phyloP scores from a whole-genome alignment of 371 early-diverging fungal genomes.

The Syncephalastrum sp. region DNA sequence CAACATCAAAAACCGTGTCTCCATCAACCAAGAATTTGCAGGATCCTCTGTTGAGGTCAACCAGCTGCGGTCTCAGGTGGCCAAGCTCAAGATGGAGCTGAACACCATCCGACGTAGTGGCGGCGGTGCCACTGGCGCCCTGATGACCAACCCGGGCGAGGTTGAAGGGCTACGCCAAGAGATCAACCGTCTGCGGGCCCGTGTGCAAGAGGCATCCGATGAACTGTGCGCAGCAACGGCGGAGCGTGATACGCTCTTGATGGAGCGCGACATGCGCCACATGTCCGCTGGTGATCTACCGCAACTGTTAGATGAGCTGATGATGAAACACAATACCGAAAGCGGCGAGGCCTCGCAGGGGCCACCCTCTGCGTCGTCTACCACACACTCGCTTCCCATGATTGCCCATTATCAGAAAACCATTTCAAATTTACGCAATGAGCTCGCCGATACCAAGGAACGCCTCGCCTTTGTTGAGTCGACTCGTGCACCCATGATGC shows the following conservation, averaged over 20 bases:
- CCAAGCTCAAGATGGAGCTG: conserved; percentile 63
- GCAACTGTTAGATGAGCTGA: neutral
- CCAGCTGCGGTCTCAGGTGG: conserved; percentile 65
- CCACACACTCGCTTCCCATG: conserved; percentile 5
- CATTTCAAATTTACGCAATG: conserved; percentile 47
- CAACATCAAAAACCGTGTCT: conserved; percentile 80
- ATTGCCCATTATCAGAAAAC: conserved; percentile 53
- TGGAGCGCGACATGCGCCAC: conserved; percentile 32
- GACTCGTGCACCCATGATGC: conserved; percentile 17
- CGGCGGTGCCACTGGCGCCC: neutral
- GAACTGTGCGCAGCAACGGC: conserved; percentile 51
- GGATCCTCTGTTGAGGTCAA: conserved; percentile 61
- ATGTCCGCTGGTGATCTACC: conserved; percentile 9
- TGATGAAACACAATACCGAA: neutral
- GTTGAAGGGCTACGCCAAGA: conserved; percentile 43
- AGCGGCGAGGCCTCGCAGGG: neutral
- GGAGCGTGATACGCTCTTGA: conserved; percentile 55
- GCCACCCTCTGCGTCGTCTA: conserved; percentile 3
- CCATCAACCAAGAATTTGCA: conserved; percentile 44
- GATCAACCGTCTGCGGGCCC: conserved; percentile 46
- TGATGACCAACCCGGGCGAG: conserved; percentile 18
- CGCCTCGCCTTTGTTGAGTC: conserved; percentile 27
- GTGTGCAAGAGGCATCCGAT: conserved; percentile 40
- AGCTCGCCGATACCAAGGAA: conserved; percentile 42
- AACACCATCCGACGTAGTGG: conserved; percentile 29